A percentile compares a stretch with the other conserved stretches of the same genome.
phyloP scores from a whole-genome alignment of 169 alveolate genomes.

The Plasmodium cynomolgi region DNA sequence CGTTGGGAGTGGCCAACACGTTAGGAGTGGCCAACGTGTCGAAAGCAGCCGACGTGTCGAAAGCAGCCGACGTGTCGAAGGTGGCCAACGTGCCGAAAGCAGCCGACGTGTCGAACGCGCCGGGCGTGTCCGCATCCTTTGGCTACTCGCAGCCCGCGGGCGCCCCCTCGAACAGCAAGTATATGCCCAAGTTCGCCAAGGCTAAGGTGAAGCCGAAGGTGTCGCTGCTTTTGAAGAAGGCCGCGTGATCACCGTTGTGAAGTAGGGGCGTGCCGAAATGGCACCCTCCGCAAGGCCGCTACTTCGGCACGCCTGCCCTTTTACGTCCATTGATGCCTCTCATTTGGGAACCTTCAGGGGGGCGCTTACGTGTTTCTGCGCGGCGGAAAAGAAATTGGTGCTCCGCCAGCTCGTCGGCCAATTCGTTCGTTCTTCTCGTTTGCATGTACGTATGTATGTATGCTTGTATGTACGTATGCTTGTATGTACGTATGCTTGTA shows the following conservation, averaged over 20 bases:
- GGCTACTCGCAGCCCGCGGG: not conserved
- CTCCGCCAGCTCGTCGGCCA: not conserved
- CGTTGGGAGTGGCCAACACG: too few relatives aligned
- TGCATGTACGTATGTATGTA: not conserved
- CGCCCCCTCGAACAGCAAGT: not conserved
- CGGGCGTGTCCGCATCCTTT: not conserved
- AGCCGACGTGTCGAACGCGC: not conserved
- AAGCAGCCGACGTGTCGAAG: not conserved
- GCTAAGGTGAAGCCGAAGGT: slow-evolving; percentile 29
- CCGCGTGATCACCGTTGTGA: not conserved
- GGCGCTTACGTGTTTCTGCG: too few relatives aligned
- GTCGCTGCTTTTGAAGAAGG: slow-evolving; percentile 22
- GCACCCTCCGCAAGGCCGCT: too few relatives aligned
- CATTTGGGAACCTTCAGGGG: not conserved
- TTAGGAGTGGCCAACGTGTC: too few relatives aligned
- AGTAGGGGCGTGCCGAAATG: not conserved
- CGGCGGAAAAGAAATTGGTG: not conserved
- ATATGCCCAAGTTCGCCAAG: slow-evolving; percentile 36
- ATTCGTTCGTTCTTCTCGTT: too few relatives aligned
- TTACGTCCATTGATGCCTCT: too few relatives aligned
- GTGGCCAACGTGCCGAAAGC: not conserved
- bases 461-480: not conserved
- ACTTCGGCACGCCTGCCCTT: not conserved
- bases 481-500: too few relatives aligned
- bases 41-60: not conserved